Evolutionary conservation across 768 basidiomycete species (phyloP), one percentile per base, ranked within the genome.

Genomic region (Auricularia cornea): DNA sequence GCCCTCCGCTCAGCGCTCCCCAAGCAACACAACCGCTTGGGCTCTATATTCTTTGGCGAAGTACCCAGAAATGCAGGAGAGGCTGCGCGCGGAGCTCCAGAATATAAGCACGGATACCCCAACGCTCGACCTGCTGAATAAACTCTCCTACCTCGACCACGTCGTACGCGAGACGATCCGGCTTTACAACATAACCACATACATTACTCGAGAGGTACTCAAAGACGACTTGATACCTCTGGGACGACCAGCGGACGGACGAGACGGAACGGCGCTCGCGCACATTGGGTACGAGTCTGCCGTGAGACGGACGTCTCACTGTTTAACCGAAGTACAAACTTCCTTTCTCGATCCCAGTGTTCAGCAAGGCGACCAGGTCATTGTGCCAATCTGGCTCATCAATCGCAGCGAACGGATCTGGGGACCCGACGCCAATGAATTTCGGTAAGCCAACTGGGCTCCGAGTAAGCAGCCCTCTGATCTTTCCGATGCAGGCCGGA

Each of bases 371-470:
- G 65, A 69, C 30, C 14, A 11, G 16, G 68, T 76, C 60, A 71
- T 76, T 23, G 65, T 76, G 32, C 65, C 69, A n/a, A 67, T 70
- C 28, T 44, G 64, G 2, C 64, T 70, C 2, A 67, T 74, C 67
- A 76, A 78, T 57, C 66, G 71, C 5, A 66, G 65, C 26, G 60
- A 62, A 32, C 57, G 60, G 10, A 65, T 76, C 1, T 79, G 75
- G 70, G 78, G 78, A 0, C 65, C 67, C 3, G 75, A 78, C 59
- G 75, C 77, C 1, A 62, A 73, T 33, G 64, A 68, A 29, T 79
- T 77, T 68, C 48, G 52, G 61, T 62, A 51, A 59, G 71, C 11
- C 72, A 8, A 38, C 8, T 14, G 8, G 8, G 10, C 2, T 14
- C 8, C 16, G 35, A 38, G 16, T 38, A 38, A 10, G 35, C 16